A percentile compares a stretch with the other conserved stretches of the same genome.
Conservation (phyloP, 2,329 filamentous ascomycete species). For the Claviceps fusiformis region DNA sequence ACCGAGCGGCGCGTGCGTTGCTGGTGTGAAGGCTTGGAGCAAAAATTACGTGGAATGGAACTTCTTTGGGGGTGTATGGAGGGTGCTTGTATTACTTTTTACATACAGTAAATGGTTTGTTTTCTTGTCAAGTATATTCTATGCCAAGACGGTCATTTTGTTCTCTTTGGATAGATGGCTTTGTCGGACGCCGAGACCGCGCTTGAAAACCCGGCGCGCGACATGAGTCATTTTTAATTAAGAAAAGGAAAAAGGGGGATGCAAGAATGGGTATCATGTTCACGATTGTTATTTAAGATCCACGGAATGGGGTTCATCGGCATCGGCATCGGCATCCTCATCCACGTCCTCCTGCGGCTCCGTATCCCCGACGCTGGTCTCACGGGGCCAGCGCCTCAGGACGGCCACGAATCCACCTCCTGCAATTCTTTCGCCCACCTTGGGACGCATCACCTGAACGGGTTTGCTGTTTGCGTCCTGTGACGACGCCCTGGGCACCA, state of each 20-base stretch:
- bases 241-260: neutral
- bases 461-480: conserved; percentile 10
- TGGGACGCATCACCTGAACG: conserved; percentile 28
- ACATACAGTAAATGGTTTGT: too few species aligned
- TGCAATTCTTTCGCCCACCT: conserved; percentile 25
- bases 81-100: too few species aligned
- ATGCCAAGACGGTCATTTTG: too few species aligned
- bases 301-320: neutral
- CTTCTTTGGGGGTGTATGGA: too few species aligned
- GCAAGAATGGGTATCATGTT: neutral
- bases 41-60: too few species aligned
- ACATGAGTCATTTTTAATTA: too few species aligned
- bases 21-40: too few species aligned
- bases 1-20: too few species aligned
- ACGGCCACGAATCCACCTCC: conserved; percentile 29
- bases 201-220: too few species aligned
- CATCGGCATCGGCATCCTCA: neutral
- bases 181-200: too few species aligned
- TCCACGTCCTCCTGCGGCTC: neutral
- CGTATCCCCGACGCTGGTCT: conserved; percentile 1
- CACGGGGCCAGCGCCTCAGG: conserved; percentile 19
- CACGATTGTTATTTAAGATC: neutral
- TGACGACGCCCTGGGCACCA: conserved; percentile 15
- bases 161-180: too few species aligned
- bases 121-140: too few species aligned